Evolutionary conservation across 768 basidiomycete genomes (phyloP), one percentile per base, ranked within the genome.

Genomic region (Cubamyces sp.): DNA sequence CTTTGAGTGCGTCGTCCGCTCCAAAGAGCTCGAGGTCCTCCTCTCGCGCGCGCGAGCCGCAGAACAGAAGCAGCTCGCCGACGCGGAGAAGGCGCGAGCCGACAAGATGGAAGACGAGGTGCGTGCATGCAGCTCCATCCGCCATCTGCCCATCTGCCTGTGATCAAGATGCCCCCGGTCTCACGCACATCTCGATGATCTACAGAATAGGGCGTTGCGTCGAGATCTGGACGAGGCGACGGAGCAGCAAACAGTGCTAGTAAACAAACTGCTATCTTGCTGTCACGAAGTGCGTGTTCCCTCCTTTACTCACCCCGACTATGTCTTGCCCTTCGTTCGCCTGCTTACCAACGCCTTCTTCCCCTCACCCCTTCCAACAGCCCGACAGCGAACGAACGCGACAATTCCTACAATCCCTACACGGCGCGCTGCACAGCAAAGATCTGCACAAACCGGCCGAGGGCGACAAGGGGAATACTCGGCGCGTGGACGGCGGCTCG

Each of bases 1-100:
- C 79, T 95, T 94, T 68, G 93, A 94, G 76, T 93, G 91, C 65
- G 89, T 95, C 28, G 88, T 95, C 58, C 90, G 93, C 43, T 94
- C 93, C 45, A 95, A 95, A 75, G 93, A 95, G 74, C 82, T 95
- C 23, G 93, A 95, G 71, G 90, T 95, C 16, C 76, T 95, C 19
- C 80, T 95, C 16, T 92, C 93, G 50, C 86, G 92, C 34, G 93
- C 93, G 45, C 87, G 92, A 73, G 88, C 91, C 25, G 91, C 92
- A 11, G 93, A 94, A 69, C 91, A 93, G 73, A 90, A 89, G 73
- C 89, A 92, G 67, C 79, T 94, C 48, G 87, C 87, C 15, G 90
- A 93, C 50, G 83, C 85, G 53, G 91, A 93, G 74, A 90, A 86
- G 72, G 67, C 72, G 50, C 82, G 87, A 43, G 84, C 86, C 14